Evolutionary conservation across 1,284 basidiomycete species (phyloP).

Genomic region (Papiliotrema terrestris): DNA sequence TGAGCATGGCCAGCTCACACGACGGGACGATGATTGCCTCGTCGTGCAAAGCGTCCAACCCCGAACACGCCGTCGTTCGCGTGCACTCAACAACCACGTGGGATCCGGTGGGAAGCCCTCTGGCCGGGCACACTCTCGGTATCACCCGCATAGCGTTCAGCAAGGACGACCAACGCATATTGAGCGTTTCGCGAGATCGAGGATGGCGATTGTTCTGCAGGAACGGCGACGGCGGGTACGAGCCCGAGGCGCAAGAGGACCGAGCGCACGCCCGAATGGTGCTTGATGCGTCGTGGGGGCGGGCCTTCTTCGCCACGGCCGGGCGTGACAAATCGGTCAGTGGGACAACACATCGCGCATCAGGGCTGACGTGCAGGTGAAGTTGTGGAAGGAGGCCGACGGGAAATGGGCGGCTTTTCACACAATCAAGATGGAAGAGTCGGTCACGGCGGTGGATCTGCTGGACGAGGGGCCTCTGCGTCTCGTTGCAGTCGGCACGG

Average conservation of each 20-base stretch:
- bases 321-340: slow-evolving; percentile 91
- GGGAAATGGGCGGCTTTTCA: slow-evolving; percentile 30
- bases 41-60: slow-evolving; percentile 79
- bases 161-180: slow-evolving; percentile 68
- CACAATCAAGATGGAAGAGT: slow-evolving; percentile 46
- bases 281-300: slow-evolving; percentile 77
- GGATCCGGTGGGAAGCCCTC: slow-evolving; percentile 64
- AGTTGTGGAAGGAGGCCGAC: slow-evolving; percentile 7
- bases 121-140: slow-evolving; percentile 82
- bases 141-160: slow-evolving; percentile 89
- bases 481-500: slow-evolving; percentile 49
- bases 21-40: slow-evolving; percentile 75
- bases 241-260: slow-evolving; percentile 60
- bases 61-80: slow-evolving; percentile 85
- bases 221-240: slow-evolving; percentile 52
- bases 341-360: background rate
- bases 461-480: slow-evolving; percentile 3
- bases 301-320: slow-evolving; percentile 80
- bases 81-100: slow-evolving; percentile 71
- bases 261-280: slow-evolving; percentile 90
- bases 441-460: slow-evolving; percentile 46
- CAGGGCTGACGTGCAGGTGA: background rate
- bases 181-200: slow-evolving; percentile 87
- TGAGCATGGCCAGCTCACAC: slow-evolving; percentile 69
- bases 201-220: slow-evolving; percentile 76